Conservation (phyloP, 306 rosid species). For the Citrullus mucosospermus region DNA sequence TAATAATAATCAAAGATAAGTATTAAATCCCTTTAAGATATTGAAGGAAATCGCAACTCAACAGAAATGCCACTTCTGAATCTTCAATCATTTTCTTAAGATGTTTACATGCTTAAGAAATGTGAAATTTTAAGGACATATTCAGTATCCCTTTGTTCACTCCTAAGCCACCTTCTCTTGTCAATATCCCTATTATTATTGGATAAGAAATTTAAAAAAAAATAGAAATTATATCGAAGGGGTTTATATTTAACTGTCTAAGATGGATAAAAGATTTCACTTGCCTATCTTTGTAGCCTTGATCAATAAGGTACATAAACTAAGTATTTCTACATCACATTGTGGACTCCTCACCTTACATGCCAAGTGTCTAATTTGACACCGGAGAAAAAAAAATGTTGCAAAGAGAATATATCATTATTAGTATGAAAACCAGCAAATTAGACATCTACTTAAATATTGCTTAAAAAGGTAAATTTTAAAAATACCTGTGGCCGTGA, state of each 20-base stretch:
- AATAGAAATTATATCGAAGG: background rate
- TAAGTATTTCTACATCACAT: background rate
- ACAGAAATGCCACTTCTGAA: background rate
- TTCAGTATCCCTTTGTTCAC: background rate
- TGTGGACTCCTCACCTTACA: background rate
- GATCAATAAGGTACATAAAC: background rate
- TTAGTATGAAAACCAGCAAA: background rate
- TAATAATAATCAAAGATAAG: background rate
- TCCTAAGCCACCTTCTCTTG: background rate
- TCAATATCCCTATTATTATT: background rate
- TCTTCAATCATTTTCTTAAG: background rate
- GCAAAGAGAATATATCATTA: background rate
- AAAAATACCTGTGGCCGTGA: constrained; percentile 36
- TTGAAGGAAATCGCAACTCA: background rate
- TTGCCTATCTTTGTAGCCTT: background rate
- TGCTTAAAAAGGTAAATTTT: background rate
- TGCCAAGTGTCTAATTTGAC: background rate
- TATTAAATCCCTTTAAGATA: background rate
- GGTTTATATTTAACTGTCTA: background rate
- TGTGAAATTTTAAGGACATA: background rate
- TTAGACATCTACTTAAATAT: background rate
- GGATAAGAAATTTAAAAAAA: background rate
- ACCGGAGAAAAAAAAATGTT: background rate
- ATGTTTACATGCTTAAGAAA: background rate
- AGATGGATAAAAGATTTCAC: background rate